Evolutionary conservation across 2,329 filamentous ascomycete genomes (phyloP), one percentile per base, ranked within the genome.

Genomic region (Aspergillus clavatus): DNA sequence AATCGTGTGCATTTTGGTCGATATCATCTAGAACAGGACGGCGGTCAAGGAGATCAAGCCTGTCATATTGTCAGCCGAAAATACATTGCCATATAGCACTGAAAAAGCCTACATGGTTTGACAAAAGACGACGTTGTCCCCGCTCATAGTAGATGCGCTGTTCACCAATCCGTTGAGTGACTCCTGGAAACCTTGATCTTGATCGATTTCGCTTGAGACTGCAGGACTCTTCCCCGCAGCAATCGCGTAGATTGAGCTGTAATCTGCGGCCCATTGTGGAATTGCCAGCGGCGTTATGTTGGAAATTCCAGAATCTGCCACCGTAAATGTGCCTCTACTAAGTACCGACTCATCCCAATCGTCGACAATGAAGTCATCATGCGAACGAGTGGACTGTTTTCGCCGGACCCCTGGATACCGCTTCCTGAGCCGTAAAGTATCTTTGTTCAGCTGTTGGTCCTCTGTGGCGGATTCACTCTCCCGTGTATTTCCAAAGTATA

Each of bases 321-420:
- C 29, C 3, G 40, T 38, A 8, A 46, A 40, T 29, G 47, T 23
- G 23, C 33, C 51, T 28, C 23, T 37, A 3, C 44, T 36, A 16
- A 43, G 33, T 19, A 50, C 47, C 19, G 59, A 59, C 45, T 65
- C 64, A 43, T 67, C 61, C 60, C 53, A 60, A 45, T 70, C 68
- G 48, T 69, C 60, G 16, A 69, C 63, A n/a, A 70, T 46, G 40
- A 70, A 70, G 39, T 66, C 53, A 38, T 57, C 53, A 11, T 53
- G 44, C 18, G 46, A 47, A 37, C 28, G 28, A n/a, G 40, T 38
- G 39, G 39, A 33, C 12, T 39, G 47, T 38, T 47, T 40, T 29
- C 26, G 49, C 22, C 29, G 45, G 29, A 43, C 36, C 26, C 47
- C 38, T 21, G 46, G 33, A 29, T 55, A 48, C 14, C 56, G 56